Conservation (phyloP, 2,329 filamentous ascomycete species). For the Penicillium sp. region DNA sequence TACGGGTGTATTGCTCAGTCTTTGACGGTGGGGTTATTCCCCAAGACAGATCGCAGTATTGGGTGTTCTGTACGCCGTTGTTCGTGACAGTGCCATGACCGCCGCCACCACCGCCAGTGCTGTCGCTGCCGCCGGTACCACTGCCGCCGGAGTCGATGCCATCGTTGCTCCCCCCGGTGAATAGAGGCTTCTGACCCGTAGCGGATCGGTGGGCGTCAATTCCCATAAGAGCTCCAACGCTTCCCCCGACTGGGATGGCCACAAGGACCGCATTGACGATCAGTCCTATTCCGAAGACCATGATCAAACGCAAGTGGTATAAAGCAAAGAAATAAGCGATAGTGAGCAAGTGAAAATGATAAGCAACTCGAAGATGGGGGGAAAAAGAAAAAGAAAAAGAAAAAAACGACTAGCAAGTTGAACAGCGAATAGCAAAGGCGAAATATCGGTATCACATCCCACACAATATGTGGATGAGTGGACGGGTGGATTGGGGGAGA, state of each 20-base stretch:
- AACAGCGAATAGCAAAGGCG: constrained; percentile 1
- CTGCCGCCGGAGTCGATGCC: constrained; percentile 15
- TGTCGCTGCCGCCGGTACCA: constrained; percentile 16
- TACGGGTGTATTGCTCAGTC: constrained; percentile 51
- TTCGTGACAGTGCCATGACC: constrained; percentile 20
- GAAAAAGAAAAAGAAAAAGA: neutral
- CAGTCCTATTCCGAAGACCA: constrained; percentile 35
- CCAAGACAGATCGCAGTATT: constrained; percentile 47
- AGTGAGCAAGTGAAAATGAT: neutral
- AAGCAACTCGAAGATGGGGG: neutral
- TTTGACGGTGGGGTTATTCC: constrained; percentile 50
- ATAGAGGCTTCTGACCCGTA: constrained; percentile 48
- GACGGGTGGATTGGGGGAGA: neutral
- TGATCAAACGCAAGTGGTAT: constrained; percentile 4
- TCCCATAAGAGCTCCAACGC: constrained; percentile 52
- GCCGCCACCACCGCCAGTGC: constrained; percentile 12
- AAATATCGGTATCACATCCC: constrained; percentile 1
- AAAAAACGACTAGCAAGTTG: neutral
- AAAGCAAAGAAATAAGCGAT: constrained; percentile 17
- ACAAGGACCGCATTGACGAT: constrained; percentile 54
- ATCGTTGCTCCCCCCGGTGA: constrained; percentile 34
- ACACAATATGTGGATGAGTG: neutral
- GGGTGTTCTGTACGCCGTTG: constrained; percentile 38
- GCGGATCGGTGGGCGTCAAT: constrained; percentile 49
- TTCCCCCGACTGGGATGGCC: constrained; percentile 52